Conservation (phyloP, 805 yeast species). For the Priceomyces fermenticarens region DNA sequence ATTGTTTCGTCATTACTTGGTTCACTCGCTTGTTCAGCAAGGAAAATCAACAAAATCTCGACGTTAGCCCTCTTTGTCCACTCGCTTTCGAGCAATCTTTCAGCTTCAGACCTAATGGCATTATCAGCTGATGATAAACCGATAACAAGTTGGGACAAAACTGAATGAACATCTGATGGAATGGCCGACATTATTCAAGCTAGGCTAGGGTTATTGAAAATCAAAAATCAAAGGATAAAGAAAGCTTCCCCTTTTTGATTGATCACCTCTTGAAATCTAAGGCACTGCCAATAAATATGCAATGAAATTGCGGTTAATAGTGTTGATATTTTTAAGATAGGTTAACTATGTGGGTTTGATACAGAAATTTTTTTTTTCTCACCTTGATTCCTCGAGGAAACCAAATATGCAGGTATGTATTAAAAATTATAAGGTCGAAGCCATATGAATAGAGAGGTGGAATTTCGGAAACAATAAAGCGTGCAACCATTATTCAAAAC, state of each 20-base stretch:
- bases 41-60: slow-evolving; percentile 67
- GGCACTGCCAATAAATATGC: no score
- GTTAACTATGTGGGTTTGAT: no score
- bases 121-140: slow-evolving; percentile 82
- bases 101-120: slow-evolving; percentile 72
- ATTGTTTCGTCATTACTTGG: slow-evolving; percentile 56
- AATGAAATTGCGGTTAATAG: no score
- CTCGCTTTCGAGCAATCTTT: slow-evolving; percentile 62
- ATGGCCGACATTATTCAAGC: slow-evolving; percentile 37
- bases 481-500: no score
- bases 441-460: no score
- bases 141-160: slow-evolving; percentile 52
- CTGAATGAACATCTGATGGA: slow-evolving; percentile 58
- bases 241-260: neutral
- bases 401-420: no score
- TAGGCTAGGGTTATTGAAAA: neutral
- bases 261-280: no score
- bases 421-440: no score
- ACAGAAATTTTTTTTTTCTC: no score
- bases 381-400: no score
- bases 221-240: neutral
- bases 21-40: slow-evolving; percentile 72
- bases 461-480: no score
- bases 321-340: no score
- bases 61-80: slow-evolving; percentile 73